Evolutionary conservation across 306 rosid species (phyloP).

Genomic region (Lithocarpus polystachyus): DNA sequence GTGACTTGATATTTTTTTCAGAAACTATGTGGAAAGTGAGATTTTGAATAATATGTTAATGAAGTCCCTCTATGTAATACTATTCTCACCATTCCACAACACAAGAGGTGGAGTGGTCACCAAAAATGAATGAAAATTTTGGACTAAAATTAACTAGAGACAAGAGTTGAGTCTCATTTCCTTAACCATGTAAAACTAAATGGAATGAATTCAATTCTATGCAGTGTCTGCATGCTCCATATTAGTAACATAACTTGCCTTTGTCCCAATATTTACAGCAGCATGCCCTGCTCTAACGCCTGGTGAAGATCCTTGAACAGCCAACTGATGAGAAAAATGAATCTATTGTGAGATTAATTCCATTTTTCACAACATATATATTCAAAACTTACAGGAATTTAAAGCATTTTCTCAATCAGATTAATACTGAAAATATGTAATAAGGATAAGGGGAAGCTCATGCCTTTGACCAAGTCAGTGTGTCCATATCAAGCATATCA

Average conservation of each 20-base stretch:
- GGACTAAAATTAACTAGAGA: too few species aligned
- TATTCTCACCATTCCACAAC: too few species aligned
- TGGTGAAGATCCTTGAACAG: conserved; percentile 83
- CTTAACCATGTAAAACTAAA: neutral
- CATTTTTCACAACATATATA: neutral
- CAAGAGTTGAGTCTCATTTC: neutral
- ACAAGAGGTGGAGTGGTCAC: too few species aligned
- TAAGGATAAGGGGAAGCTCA: neutral
- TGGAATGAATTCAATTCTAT: neutral
- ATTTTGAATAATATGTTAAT: too few species aligned
- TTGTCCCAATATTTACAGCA: conserved; percentile 68
- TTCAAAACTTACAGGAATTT: neutral
- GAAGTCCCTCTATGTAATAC: too few species aligned
- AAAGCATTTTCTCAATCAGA: neutral
- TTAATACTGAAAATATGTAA: neutral
- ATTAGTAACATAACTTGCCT: conserved; percentile 45
- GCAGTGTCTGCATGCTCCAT: neutral
- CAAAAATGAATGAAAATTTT: too few species aligned
- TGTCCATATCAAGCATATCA: conserved; percentile 71
- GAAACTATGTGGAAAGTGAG: neutral
- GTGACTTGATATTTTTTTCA: neutral
- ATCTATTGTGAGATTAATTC: conserved; percentile 5
- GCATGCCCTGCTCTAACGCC: conserved; percentile 96
- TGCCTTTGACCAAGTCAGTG: conserved; percentile 92
- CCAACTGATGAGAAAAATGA: conserved; percentile 49